Conservation (phyloP, 352 stramenopile genomes). For the Pythium diclinum region DNA sequence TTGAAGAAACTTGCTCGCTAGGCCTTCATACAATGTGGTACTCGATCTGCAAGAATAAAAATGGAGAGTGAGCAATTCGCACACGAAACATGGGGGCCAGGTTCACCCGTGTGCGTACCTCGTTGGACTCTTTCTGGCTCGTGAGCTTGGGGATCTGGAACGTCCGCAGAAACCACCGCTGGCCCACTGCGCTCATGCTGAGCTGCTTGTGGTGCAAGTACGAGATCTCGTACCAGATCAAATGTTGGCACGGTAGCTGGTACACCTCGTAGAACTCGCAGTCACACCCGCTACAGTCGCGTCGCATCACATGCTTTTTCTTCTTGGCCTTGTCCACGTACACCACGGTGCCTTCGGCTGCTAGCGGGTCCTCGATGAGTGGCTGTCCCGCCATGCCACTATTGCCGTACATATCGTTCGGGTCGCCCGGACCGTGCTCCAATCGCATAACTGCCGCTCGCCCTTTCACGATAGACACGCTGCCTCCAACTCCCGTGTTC, state of each 20-base stretch:
- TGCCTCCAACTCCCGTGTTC: constrained; percentile 34
- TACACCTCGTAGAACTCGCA: constrained; percentile 69
- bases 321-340: constrained; percentile 60
- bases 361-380: constrained; percentile 18
- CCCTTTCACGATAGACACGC: constrained; percentile 30
- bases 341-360: constrained; percentile 34
- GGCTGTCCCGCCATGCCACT: constrained; percentile 8
- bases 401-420: constrained; percentile 5
- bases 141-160: constrained; percentile 62
- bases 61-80: not conserved
- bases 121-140: constrained; percentile 62
- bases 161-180: constrained; percentile 64
- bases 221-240: constrained; percentile 74
- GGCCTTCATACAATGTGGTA: constrained; percentile 53
- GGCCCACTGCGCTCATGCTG: constrained; percentile 53
- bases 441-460: constrained; percentile 27
- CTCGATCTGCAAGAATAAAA: constrained; percentile 34
- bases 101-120: constrained; percentile 31
- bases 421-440: constrained; percentile 7
- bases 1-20: too few relatives aligned
- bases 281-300: constrained; percentile 57
- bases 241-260: constrained; percentile 61
- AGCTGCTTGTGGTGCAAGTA: constrained; percentile 62
- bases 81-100: not conserved
- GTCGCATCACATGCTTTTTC: constrained; percentile 55